Conservation (phyloP, 768 basidiomycete species). For the Tremella fuciformis region DNA sequence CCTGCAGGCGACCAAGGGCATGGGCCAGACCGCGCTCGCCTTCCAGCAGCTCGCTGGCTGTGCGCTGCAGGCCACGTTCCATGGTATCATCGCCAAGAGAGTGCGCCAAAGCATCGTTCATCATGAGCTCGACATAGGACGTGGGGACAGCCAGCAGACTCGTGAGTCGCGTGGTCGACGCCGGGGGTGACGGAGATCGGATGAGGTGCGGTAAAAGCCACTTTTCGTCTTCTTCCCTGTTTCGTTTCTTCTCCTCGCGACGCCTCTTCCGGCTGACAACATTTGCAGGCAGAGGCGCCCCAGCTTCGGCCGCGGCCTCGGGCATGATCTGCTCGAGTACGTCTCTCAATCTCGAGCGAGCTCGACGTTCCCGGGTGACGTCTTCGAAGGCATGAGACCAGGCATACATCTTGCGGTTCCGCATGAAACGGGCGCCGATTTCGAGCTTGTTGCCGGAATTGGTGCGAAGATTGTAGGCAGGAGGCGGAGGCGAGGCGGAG, state of each 20-base stretch:
- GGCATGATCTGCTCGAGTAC: constrained; percentile 41
- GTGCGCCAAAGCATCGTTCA: constrained; percentile 47
- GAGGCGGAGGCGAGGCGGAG: constrained; percentile 9
- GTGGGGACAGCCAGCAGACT: constrained; percentile 41
- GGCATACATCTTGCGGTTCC: constrained; percentile 48
- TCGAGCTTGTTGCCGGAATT: constrained; percentile 49
- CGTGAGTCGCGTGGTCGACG: constrained; percentile 30
- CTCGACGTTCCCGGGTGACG: constrained; percentile 23
- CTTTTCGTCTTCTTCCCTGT: constrained; percentile 21
- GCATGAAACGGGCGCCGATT: constrained; percentile 37
- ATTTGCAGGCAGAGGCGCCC: constrained; percentile 26
- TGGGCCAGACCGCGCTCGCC: constrained; percentile 49
- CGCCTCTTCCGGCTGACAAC: constrained; percentile 18
- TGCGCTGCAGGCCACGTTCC: constrained; percentile 49
- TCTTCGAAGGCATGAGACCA: constrained; percentile 51
- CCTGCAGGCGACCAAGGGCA: constrained; percentile 43
- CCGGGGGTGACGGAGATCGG: constrained; percentile 39
- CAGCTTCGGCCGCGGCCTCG: constrained; percentile 38
- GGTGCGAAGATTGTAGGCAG: constrained; percentile 18
- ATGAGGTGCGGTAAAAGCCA: constrained; percentile 38
- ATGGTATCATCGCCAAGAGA: constrained; percentile 49
- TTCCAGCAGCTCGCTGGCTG: constrained; percentile 51
- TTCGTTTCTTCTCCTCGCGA: constrained; percentile 18
- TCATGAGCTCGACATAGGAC: constrained; percentile 47
- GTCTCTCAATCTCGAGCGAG: constrained; percentile 34